A percentile compares a stretch with the other conserved stretches of the same genome.
phyloP scores from a whole-genome alignment of 2,329 filamentous ascomycete species.

The Ophiocordyceps robertsii region DNA sequence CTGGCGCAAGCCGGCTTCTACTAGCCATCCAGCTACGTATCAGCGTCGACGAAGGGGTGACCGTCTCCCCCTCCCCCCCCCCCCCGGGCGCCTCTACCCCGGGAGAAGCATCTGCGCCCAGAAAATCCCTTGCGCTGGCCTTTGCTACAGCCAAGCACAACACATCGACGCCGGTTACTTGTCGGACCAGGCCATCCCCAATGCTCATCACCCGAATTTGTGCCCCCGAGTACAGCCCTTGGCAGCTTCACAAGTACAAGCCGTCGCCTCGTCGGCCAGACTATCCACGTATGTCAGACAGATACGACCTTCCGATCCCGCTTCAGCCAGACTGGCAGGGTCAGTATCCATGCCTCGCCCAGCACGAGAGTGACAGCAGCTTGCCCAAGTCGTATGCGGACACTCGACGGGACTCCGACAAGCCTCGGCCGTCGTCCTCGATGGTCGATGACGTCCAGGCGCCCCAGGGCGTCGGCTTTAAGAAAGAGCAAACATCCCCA shows the following conservation, averaged over 20 bases:
- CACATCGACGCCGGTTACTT: neutral
- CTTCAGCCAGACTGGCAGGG: slow-evolving; percentile 44
- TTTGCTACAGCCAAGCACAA: neutral
- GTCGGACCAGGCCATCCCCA: slow-evolving; percentile 18
- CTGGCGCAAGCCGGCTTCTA: neutral
- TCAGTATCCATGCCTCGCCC: slow-evolving; percentile 36
- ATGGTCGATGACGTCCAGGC: neutral
- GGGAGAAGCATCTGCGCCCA: neutral
- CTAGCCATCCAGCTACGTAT: neutral
- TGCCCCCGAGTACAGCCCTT: slow-evolving; percentile 40
- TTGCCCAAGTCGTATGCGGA: slow-evolving; percentile 32
- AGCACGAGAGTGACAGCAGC: slow-evolving; percentile 26
- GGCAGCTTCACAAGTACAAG: slow-evolving; percentile 40
- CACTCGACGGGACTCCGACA: neutral
- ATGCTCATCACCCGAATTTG: slow-evolving; percentile 43
- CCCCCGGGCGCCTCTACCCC: neutral
- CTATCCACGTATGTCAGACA: slow-evolving; percentile 43
- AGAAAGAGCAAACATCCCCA: neutral
- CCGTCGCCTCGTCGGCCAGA: slow-evolving; percentile 29
- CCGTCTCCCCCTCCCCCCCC: neutral
- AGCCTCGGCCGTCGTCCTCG: neutral
- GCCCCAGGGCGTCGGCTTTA: neutral
- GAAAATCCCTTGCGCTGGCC: neutral
- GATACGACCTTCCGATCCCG: slow-evolving; percentile 36
- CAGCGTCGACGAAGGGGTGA: neutral